Percentiles rank a stretch among this genome's conserved stretches.
Conservation (phyloP, 2,329 filamentous ascomycete genomes). For the Penicillium brevicompactum region DNA sequence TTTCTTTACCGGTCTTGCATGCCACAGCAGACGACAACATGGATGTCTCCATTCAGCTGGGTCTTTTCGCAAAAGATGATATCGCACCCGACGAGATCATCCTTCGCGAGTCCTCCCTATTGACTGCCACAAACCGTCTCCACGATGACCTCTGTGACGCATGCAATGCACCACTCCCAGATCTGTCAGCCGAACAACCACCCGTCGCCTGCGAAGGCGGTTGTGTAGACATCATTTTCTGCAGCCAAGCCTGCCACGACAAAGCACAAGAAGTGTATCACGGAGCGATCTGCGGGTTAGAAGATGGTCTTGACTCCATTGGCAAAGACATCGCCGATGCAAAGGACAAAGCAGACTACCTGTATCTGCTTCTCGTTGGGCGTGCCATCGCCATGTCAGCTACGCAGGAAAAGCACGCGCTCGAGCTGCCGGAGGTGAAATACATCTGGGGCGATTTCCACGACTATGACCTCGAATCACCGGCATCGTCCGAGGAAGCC, state of each 20-base stretch:
- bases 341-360: slow-evolving; percentile 59
- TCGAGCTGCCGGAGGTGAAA: slow-evolving; percentile 62
- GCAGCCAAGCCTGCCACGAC: slow-evolving; percentile 58
- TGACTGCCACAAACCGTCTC: slow-evolving; percentile 86
- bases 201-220: slow-evolving; percentile 52
- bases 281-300: slow-evolving; percentile 58
- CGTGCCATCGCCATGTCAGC: slow-evolving; percentile 63
- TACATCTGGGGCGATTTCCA: slow-evolving; percentile 69
- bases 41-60: slow-evolving; percentile 69
- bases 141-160: slow-evolving; percentile 89
- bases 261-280: slow-evolving; percentile 61
- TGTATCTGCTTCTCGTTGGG: slow-evolving; percentile 63
- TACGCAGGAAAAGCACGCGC: slow-evolving; percentile 59
- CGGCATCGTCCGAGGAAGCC: slow-evolving; percentile 32
- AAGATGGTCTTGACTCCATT: slow-evolving; percentile 56
- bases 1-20: slow-evolving; percentile 72
- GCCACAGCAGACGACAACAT: slow-evolving; percentile 21
- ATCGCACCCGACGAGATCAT: slow-evolving; percentile 75
- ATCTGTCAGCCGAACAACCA: slow-evolving; percentile 45
- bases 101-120: slow-evolving; percentile 77
- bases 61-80: slow-evolving; percentile 83
- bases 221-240: slow-evolving; percentile 63
- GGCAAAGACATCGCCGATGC: slow-evolving; percentile 59
- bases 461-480: slow-evolving; percentile 27
- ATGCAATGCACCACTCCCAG: slow-evolving; percentile 74